phyloP scores from a whole-genome alignment of 2,329 filamentous ascomycete genomes.

The Aspergillus thermomutatus region DNA sequence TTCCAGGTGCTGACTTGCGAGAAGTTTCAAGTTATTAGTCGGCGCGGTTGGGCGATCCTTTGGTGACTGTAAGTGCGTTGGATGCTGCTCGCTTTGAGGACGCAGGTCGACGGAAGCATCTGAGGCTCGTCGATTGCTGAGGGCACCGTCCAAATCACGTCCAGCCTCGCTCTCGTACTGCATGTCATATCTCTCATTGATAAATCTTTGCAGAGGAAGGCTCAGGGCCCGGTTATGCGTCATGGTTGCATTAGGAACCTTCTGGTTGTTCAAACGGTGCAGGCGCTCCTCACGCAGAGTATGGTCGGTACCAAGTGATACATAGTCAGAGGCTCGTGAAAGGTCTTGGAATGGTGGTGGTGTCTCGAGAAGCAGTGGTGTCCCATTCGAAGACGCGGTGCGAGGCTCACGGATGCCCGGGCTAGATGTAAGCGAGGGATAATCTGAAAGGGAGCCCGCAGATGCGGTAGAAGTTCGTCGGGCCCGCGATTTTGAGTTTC shows the following conservation, averaged over 20 bases:
- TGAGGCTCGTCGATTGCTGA: slow-evolving; percentile 15
- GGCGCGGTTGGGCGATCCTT: slow-evolving; percentile 8
- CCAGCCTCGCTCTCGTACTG: slow-evolving; percentile 19
- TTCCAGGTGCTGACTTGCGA: slow-evolving; percentile 11
- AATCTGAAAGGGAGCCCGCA: slow-evolving; percentile 29
- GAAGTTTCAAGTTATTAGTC: slow-evolving; percentile 3
- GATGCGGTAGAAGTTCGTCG: slow-evolving; percentile 30
- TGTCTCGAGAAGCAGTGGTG: slow-evolving; percentile 20
- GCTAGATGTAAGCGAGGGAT: slow-evolving; percentile 30
- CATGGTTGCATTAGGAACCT: slow-evolving; percentile 19
- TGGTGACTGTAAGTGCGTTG: slow-evolving; percentile 10
- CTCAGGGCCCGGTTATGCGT: slow-evolving; percentile 33
- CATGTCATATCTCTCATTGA: slow-evolving; percentile 35
- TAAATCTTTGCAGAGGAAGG: slow-evolving; percentile 38
- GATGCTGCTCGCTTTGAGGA: neutral
- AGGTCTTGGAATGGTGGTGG: slow-evolving; percentile 21
- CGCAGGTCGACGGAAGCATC: slow-evolving; percentile 24
- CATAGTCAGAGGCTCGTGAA: slow-evolving; percentile 14
- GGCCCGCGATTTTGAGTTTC: slow-evolving; percentile 12
- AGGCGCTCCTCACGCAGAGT: slow-evolving; percentile 31
- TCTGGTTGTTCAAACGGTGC: slow-evolving; percentile 25
- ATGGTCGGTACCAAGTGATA: slow-evolving; percentile 22
- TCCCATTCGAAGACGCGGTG: slow-evolving; percentile 27
- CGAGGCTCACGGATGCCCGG: slow-evolving; percentile 24
- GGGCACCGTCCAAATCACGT: slow-evolving; percentile 8